Conservation (phyloP, 768 basidiomycete species). For the Termitomyces sp. region DNA sequence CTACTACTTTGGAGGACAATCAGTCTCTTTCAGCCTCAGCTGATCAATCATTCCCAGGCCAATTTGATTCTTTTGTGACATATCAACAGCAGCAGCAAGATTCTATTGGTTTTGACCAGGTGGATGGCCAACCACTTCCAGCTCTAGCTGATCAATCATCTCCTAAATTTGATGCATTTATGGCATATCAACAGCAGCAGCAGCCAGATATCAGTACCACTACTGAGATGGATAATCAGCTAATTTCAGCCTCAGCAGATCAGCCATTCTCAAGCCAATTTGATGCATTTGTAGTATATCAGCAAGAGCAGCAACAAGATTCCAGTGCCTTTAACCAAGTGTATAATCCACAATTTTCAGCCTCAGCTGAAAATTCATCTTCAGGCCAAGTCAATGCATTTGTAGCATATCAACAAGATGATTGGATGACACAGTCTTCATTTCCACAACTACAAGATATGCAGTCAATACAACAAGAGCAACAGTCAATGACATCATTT, state of each 20-base stretch:
- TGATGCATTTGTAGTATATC: neutral
- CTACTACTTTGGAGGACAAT: neutral
- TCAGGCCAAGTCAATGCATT: no score
- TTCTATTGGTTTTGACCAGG: no score
- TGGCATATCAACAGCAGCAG: neutral
- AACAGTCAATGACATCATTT: neutral
- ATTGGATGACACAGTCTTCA: neutral
- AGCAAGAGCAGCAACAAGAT: neutral
- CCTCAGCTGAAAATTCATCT: no score
- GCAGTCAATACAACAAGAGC: neutral
- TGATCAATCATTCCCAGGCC: neutral
- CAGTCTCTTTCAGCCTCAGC: neutral
- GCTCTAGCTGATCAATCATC: no score
- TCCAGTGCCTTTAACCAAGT: no score
- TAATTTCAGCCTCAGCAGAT: neutral
- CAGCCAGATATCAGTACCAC: neutral
- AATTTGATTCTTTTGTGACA: neutral
- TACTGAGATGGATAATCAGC: neutral
- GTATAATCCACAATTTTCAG: no score
- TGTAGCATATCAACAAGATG: neutral
- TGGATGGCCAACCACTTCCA: no score
- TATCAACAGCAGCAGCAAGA: neutral
- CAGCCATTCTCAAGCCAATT: neutral
- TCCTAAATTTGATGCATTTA: no score
- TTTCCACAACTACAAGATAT: neutral